Percentiles rank a stretch among this genome's conserved stretches.
Evolutionary conservation across 257 asterid species (phyloP).

Genomic region (Primulina huaijiensis): DNA sequence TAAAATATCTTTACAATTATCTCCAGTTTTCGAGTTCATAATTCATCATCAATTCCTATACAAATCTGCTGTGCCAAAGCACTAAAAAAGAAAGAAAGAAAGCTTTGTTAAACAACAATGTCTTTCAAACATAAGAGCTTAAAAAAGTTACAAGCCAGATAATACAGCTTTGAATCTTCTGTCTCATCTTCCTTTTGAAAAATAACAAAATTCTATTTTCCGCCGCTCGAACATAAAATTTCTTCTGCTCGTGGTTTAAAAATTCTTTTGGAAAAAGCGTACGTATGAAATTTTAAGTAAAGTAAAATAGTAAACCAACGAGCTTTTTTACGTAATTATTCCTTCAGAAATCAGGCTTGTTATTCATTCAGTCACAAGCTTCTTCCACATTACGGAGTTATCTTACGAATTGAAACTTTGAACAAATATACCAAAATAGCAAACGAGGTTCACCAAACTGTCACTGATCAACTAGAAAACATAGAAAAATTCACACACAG

Average conservation of each 20-base stretch:
- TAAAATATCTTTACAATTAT: background rate
- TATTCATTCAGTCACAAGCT: background rate
- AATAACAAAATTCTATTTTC: too few species aligned
- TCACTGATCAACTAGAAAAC: constrained; percentile 6
- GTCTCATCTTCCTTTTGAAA: too few species aligned
- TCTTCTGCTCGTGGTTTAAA: too few species aligned
- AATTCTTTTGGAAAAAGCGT: too few species aligned
- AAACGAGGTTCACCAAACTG: constrained; percentile 13
- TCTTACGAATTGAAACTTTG: background rate
- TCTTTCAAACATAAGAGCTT: too few species aligned
- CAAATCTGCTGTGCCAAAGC: background rate
- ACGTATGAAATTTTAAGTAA: too few species aligned
- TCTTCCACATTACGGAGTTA: background rate
- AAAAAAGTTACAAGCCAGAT: too few species aligned
- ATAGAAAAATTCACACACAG: background rate
- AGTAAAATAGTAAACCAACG: too few species aligned
- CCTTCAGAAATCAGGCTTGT: background rate
- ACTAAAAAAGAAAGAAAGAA: too few species aligned
- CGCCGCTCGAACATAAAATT: too few species aligned
- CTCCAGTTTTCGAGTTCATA: background rate
- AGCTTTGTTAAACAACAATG: background rate
- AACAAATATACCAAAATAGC: background rate
- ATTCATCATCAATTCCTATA: background rate
- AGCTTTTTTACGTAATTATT: too few species aligned
- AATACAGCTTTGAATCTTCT: too few species aligned